Percentiles rank a stretch among this genome's conserved stretches.
phyloP scores from a whole-genome alignment of 352 stramenopile genomes.

The Pythium oligandrum region DNA sequence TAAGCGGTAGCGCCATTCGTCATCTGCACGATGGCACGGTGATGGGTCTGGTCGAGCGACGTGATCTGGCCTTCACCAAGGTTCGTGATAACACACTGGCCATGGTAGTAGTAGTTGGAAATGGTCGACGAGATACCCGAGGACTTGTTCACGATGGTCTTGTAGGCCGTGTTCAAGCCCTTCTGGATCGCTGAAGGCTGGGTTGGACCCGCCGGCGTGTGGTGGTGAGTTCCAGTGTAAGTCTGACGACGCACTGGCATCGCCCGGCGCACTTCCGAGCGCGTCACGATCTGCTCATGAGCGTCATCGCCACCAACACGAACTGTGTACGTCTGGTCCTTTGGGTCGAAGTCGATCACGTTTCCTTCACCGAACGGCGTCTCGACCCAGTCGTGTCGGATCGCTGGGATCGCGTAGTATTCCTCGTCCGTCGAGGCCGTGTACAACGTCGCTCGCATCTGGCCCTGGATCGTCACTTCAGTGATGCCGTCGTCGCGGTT shows the following conservation, averaged over 20 bases:
- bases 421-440: conserved; percentile 32
- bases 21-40: conserved; percentile 57
- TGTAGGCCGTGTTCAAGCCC: conserved; percentile 39
- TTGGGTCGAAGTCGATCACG: conserved; percentile 45
- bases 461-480: conserved; percentile 42
- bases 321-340: conserved; percentile 50
- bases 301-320: conserved; percentile 27
- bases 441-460: conserved; percentile 31
- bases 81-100: conserved; percentile 69
- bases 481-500: conserved; percentile 50
- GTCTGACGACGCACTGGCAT: conserved; percentile 26
- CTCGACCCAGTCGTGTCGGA: conserved; percentile 49
- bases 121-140: conserved; percentile 39
- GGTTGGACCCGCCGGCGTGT: conserved; percentile 10
- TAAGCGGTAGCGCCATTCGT: conserved; percentile 54
- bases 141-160: conserved; percentile 59
- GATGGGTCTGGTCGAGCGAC: conserved; percentile 40
- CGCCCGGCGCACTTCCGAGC: conserved; percentile 15
- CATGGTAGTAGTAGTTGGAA: conserved; percentile 66
- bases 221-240: neutral
- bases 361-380: conserved; percentile 52
- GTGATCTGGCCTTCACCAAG: conserved; percentile 59
- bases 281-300: conserved; percentile 40
- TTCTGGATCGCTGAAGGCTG: conserved; percentile 38
- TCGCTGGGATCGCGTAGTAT: conserved; percentile 45